Conservation (phyloP, 345 rosid species). For the Bruguiera parviflora region DNA sequence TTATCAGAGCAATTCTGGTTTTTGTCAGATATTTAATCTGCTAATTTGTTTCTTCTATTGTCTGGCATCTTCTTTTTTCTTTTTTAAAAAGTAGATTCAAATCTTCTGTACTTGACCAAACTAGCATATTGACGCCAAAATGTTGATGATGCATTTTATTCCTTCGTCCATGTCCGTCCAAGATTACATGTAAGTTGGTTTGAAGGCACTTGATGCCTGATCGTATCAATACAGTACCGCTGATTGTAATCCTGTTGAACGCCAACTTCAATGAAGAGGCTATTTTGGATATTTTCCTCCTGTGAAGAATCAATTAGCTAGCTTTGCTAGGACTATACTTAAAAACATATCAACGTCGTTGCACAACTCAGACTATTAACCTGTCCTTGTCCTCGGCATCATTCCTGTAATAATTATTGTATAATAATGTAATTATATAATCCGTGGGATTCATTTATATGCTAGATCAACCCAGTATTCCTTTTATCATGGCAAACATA, state of each 20-base stretch:
- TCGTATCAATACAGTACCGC: background rate
- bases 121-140: slow-evolving; percentile 7
- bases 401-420: background rate
- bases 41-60: background rate
- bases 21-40: background rate
- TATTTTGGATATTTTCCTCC: background rate
- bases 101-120: background rate
- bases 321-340: background rate
- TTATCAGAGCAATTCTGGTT: too few species aligned
- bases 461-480: background rate
- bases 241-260: background rate
- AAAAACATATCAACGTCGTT: too few species aligned
- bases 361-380: background rate
- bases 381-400: slow-evolving; percentile 4
- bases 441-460: background rate
- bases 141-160: background rate
- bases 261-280: background rate
- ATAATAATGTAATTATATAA: background rate
- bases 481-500: slow-evolving; percentile 3
- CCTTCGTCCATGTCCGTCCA: slow-evolving; percentile 8
- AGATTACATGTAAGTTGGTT: background rate
- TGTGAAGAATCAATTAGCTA: background rate
- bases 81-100: background rate
- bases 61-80: background rate
- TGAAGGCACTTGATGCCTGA: background rate